Evolutionary conservation across 164 flowering plant genomes (phyloP).

Genomic region (Stephania yunnanensis): DNA sequence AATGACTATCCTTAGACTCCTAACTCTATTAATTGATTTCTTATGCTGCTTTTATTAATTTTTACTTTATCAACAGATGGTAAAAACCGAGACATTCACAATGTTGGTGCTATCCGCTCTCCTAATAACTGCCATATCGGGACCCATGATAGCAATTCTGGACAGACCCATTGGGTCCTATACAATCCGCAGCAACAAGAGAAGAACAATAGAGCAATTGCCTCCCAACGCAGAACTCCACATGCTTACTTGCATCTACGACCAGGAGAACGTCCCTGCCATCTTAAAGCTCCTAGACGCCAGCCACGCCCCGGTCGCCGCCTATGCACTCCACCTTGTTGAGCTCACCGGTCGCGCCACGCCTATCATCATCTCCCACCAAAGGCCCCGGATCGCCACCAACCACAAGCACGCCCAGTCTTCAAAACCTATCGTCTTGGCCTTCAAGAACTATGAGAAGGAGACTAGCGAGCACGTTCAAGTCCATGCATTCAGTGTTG

Average conservation of each 20-base stretch:
- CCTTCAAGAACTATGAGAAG: conserved; percentile 7
- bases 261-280: conserved; percentile 34
- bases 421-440: background rate
- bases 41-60: background rate
- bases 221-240: conserved; percentile 34
- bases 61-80: background rate
- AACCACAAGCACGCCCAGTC: background rate
- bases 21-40: no score
- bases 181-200: conserved; percentile 14
- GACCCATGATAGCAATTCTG: conserved; percentile 5
- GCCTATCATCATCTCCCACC: conserved; percentile 20
- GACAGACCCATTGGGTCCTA: conserved; percentile 25
- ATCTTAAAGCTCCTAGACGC: conserved; percentile 45
- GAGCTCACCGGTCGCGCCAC: conserved; percentile 43
- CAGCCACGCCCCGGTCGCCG: conserved; percentile 41
- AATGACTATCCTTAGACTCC: no score
- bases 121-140: background rate
- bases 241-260: conserved; percentile 40
- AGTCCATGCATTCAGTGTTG: background rate
- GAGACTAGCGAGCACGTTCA: background rate
- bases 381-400: background rate
- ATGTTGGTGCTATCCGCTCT: background rate
- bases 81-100: background rate
- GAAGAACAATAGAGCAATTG: conserved; percentile 52
- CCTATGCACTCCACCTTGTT: conserved; percentile 40